phyloP scores from a whole-genome alignment of 352 stramenopile genomes.

The Elongisporangium prolatum region DNA sequence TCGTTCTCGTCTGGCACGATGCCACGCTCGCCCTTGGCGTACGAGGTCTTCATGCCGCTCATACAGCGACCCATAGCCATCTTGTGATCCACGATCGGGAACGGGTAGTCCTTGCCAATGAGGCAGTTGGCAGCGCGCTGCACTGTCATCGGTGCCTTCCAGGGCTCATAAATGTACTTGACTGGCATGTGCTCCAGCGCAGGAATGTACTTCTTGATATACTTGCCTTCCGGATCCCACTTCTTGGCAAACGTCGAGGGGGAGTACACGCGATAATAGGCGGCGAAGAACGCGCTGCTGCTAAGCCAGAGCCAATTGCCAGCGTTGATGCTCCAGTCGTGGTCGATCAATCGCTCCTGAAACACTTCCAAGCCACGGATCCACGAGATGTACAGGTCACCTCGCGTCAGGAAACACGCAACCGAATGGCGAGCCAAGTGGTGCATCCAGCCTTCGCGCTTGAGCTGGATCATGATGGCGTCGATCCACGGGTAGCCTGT shows the following conservation, averaged over 20 bases:
- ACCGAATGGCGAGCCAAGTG: constrained; percentile 92
- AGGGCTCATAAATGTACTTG: constrained; percentile 98
- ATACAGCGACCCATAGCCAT: constrained; percentile 88
- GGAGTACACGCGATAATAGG: constrained; percentile 97
- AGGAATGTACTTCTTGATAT: constrained; percentile 92
- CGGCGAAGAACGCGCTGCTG: constrained; percentile 94
- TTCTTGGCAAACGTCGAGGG: constrained; percentile 95
- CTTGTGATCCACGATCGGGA: constrained; percentile 94
- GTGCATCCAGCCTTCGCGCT: constrained; percentile 88
- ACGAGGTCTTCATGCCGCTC: constrained; percentile 88
- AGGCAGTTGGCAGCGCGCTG: constrained; percentile 82
- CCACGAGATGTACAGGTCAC: constrained; percentile 96
- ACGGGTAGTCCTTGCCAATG: constrained; percentile 92
- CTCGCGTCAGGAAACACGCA: constrained; percentile 98
- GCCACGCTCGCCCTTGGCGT: constrained; percentile 45
- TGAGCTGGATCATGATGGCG: constrained; percentile 94
- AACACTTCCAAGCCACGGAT: constrained; percentile 89
- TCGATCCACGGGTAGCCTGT: constrained; percentile 99
- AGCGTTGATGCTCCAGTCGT: constrained; percentile 96
- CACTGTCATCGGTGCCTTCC: constrained; percentile 91
- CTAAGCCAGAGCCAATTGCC: constrained; percentile 98
- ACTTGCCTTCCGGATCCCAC: constrained; percentile 91
- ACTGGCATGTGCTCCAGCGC: constrained; percentile 86
- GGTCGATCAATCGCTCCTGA: constrained; percentile 94
- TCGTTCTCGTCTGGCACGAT: constrained; percentile 9